Evolutionary conservation across 2,329 filamentous ascomycete species (phyloP), one percentile per base, ranked within the genome.

Genomic region (Beauveria caledonica): DNA sequence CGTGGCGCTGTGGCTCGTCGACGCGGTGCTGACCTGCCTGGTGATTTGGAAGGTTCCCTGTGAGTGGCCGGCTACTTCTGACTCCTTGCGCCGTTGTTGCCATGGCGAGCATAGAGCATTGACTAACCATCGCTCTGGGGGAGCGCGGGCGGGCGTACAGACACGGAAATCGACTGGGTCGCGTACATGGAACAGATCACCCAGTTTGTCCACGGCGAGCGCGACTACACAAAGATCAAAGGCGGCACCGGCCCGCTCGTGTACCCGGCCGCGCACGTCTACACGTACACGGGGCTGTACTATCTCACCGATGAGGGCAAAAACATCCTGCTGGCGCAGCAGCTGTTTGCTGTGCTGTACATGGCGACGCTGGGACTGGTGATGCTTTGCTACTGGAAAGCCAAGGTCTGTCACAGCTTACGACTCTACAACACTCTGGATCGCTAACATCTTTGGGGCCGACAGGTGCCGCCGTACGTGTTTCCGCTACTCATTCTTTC

Each of bases 81-180:
- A 11, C 10, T 11, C 29, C 10, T 11, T 29, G 29, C 29, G 29
- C 29, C 29, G 9, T 5, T 7, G 2, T 29, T 33, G 10, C 10
- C 29, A 33, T 11, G 10, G 29, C 29, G 29, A 33, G 29, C 10
- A 33, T 4, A 33, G 10, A 33, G 10, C 10, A 33, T 33, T 33
- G 29, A 33, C 29, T 33, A 33, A 33, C 29, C 3, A 33, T 10
- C 10, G n/a, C n/a, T n/a, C n/a, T n/a, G 29, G 29, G 27, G 29
- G 29, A 7, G 9, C 29, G 29, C 29, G 29, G 29, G 10, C 10
- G 29, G 29, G 29, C 10, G 29, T 33, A 13, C 15, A 81, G 94
- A 99, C 72, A 99, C 94, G 48, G 94, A 99, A 74, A 99, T 99
- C 69, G 94, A 99, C 76, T 99, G 93, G 93, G 83, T 82, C 62